Conservation (phyloP, 2,329 filamentous ascomycete species). For the Venturia pyrina region DNA sequence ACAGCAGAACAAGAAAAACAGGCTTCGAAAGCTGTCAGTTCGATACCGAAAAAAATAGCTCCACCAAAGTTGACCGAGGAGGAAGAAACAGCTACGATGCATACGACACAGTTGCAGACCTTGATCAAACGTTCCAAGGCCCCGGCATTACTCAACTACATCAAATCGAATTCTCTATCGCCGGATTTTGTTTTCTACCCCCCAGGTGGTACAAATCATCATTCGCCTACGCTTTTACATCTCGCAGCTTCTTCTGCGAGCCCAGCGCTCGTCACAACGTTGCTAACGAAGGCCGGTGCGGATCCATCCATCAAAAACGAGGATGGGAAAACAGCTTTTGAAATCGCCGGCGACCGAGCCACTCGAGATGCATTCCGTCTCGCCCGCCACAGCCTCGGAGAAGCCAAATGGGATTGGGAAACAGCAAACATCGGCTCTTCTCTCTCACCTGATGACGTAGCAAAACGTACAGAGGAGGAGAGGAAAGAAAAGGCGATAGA, state of each 20-base stretch:
- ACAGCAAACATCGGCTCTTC: conserved; percentile 60
- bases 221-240: conserved; percentile 76
- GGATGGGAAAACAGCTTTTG: conserved; percentile 79
- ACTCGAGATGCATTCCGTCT: conserved; percentile 90
- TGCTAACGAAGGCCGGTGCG: conserved; percentile 64
- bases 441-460: conserved; percentile 61
- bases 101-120: conserved; percentile 82
- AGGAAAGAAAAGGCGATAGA: conserved; percentile 57
- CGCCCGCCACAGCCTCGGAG: conserved; percentile 72
- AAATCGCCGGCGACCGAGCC: conserved; percentile 72
- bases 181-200: conserved; percentile 70
- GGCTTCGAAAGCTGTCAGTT: conserved; percentile 13
- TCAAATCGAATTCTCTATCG: conserved; percentile 63
- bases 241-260: conserved; percentile 75
- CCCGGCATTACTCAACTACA: conserved; percentile 74
- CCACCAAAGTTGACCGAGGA: conserved; percentile 63
- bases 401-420: conserved; percentile 69
- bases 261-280: conserved; percentile 62
- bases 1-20: conserved; percentile 29
- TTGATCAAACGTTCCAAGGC: conserved; percentile 84
- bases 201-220: conserved; percentile 54
- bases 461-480: conserved; percentile 59
- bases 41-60: conserved; percentile 40
- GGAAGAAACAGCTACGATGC: conserved; percentile 70
- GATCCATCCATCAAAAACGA: conserved; percentile 61